Conservation (phyloP, 2,329 filamentous ascomycete species). For the Cephalotrichum gorgonifer region DNA sequence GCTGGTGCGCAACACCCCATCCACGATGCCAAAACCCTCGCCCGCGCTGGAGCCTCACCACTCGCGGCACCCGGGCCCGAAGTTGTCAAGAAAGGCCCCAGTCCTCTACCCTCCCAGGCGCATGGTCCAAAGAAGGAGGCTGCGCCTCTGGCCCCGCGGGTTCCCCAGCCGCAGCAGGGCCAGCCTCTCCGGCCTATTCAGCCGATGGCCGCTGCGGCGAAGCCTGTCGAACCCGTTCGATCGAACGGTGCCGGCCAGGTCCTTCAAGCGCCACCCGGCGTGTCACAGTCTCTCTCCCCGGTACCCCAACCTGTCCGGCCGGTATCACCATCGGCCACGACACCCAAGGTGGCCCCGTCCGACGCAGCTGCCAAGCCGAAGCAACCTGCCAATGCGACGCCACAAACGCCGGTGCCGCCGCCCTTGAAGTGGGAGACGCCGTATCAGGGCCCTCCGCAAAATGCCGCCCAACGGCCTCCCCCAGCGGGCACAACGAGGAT, state of each 20-base stretch:
- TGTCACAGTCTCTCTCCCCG: background rate
- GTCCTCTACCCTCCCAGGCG: background rate
- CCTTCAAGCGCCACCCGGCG: constrained; percentile 3
- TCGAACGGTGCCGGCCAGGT: constrained; percentile 4
- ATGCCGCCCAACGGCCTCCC: background rate
- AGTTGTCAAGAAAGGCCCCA: constrained; percentile 6
- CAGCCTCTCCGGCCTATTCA: constrained; percentile 2
- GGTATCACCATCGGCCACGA: background rate
- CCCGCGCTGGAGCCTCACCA: constrained; percentile 2
- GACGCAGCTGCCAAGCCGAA: constrained; percentile 1
- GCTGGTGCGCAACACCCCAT: background rate
- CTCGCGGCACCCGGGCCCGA: constrained; percentile 7
- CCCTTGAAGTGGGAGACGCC: constrained; percentile 7
- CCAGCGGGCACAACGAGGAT: background rate
- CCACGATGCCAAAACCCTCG: background rate
- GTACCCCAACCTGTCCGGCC: background rate
- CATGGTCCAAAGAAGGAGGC: background rate
- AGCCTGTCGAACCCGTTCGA: background rate
- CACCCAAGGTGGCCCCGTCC: background rate
- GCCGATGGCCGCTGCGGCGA: background rate
- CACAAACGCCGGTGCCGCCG: constrained; percentile 2
- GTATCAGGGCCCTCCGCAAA: constrained; percentile 4
- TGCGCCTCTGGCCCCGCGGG: background rate
- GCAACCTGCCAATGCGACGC: background rate
- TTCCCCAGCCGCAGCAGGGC: constrained; percentile 1